These are phyloP conservation scores for Lodderomyces orthopsilosis DNA, from an alignment of 1,139 yeast species.

Conservation along the genomic window DNA sequence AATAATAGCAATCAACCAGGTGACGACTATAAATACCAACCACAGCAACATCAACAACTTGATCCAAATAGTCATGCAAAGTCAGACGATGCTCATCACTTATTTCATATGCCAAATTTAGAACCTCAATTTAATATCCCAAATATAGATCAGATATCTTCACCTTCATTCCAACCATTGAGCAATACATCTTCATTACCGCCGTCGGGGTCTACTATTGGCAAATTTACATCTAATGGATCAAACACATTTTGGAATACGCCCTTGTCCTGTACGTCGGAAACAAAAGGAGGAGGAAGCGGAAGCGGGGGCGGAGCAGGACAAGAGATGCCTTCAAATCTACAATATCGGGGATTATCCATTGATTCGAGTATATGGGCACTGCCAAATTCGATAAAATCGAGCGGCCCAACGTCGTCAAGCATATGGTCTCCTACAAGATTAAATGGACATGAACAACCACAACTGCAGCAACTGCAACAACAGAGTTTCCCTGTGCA, in stretches of 20 bases:
- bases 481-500: conserved; percentile 1
- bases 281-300: background rate
- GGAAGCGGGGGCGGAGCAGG: background rate
- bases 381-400: background rate
- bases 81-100: background rate
- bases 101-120: background rate
- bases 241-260: background rate
- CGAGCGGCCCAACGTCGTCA: conserved; percentile 1
- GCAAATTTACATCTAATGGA: background rate
- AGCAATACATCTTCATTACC: background rate
- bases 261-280: background rate
- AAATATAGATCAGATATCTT: conserved; percentile 1
- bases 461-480: conserved; percentile 1
- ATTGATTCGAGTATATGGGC: conserved; percentile 11
- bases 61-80: background rate
- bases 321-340: background rate
- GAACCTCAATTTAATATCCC: background rate
- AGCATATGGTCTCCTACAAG: conserved; percentile 7
- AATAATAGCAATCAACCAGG: background rate
- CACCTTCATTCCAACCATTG: background rate
- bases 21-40: background rate
- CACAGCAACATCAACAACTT: background rate
- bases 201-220: background rate
- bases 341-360: conserved; percentile 2
- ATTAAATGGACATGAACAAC: conserved; percentile 2